A percentile compares a stretch with the other conserved stretches of the same genome.
Evolutionary conservation across 2,329 filamentous ascomycete genomes (phyloP).

Genomic region (Ophiostoma ips): DNA sequence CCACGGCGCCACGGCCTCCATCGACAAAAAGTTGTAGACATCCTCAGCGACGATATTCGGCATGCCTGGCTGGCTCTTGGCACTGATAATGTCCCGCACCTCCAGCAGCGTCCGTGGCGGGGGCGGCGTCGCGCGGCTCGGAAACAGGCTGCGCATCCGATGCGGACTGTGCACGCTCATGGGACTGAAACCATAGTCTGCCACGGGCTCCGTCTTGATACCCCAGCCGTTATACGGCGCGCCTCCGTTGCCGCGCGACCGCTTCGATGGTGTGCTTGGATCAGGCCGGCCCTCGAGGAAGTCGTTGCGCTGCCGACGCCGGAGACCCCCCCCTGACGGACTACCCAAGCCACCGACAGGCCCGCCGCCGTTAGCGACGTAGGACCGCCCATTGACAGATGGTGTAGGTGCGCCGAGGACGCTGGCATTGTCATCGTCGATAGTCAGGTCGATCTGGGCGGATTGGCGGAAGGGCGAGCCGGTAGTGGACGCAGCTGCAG

Average conservation of each 20-base stretch:
- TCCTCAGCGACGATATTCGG: slow-evolving; percentile 44
- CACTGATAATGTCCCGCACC: slow-evolving; percentile 40
- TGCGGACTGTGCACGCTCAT: background rate
- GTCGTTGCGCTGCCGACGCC: slow-evolving; percentile 8
- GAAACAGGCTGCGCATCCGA: background rate
- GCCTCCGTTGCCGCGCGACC: slow-evolving; percentile 6
- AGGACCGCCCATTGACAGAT: too few species aligned
- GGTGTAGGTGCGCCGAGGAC: background rate
- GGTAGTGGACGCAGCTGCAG: background rate
- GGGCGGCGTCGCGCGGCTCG: background rate
- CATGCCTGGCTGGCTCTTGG: slow-evolving; percentile 41
- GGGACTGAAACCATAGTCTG: background rate
- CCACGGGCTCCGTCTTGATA: slow-evolving; percentile 16
- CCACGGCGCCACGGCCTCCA: slow-evolving; percentile 46
- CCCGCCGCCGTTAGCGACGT: background rate
- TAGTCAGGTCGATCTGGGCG: slow-evolving; percentile 21
- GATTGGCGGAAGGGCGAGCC: background rate
- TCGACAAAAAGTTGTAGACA: slow-evolving; percentile 44
- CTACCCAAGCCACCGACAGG: background rate
- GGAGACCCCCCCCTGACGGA: background rate
- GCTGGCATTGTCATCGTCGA: slow-evolving; percentile 21
- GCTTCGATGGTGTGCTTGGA: slow-evolving; percentile 9
- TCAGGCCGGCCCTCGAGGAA: slow-evolving; percentile 11
- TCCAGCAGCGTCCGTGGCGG: slow-evolving; percentile 27
- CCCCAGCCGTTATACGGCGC: too few species aligned